These are phyloP conservation scores for Fragaria vesca DNA, from an alignment of 306 rosid species.

Conservation along the genomic window DNA sequence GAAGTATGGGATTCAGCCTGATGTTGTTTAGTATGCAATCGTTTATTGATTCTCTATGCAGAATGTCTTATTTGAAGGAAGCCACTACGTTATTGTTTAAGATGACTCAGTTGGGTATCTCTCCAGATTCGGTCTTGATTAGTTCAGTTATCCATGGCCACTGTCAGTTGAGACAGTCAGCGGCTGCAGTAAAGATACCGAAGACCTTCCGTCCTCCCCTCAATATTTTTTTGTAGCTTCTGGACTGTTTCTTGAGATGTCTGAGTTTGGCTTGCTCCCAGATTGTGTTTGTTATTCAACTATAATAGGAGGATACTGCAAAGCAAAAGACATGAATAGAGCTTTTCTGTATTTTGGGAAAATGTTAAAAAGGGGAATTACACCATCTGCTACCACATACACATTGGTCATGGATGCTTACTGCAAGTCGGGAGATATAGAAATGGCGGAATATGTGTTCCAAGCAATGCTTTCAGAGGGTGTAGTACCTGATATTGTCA, in stretches of 20 bases:
- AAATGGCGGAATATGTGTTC: slow-evolving; percentile 39
- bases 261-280: slow-evolving; percentile 28
- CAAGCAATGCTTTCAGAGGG: slow-evolving; percentile 28
- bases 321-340: slow-evolving; percentile 21
- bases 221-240: slow-evolving; percentile 33
- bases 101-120: slow-evolving; percentile 30
- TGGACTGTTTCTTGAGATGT: slow-evolving; percentile 34
- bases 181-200: slow-evolving; percentile 26
- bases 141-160: slow-evolving; percentile 39
- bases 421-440: slow-evolving; percentile 27
- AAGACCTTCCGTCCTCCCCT: slow-evolving; percentile 29
- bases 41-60: slow-evolving; percentile 36
- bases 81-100: slow-evolving; percentile 40
- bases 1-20: slow-evolving; percentile 31
- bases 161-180: slow-evolving; percentile 28
- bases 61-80: slow-evolving; percentile 24
- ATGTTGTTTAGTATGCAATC: slow-evolving; percentile 34
- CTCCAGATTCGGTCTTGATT: slow-evolving; percentile 32
- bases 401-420: slow-evolving; percentile 28
- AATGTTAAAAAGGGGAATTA: slow-evolving; percentile 36
- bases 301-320: slow-evolving; percentile 35
- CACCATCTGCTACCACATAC: slow-evolving; percentile 34
- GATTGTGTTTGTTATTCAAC: slow-evolving; percentile 37
- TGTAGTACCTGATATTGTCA: slow-evolving; percentile 32
- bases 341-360: slow-evolving; percentile 30